These are phyloP conservation scores for Vicia sativa DNA, from an alignment of 306 rosid species.

Conservation along the genomic window DNA sequence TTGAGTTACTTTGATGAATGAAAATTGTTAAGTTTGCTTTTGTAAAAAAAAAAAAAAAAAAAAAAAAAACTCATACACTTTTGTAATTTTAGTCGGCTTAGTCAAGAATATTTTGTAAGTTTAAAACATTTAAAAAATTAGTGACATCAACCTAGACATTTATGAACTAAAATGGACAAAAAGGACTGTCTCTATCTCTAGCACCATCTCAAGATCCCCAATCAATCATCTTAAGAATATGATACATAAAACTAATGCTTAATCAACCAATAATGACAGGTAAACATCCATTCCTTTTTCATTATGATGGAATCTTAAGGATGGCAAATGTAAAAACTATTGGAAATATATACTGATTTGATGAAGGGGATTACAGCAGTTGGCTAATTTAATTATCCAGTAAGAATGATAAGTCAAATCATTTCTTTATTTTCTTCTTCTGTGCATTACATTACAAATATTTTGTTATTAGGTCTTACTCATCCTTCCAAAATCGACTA, in stretches of 20 bases:
- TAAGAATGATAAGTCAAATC: too few relatives aligned
- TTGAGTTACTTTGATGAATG: too few relatives aligned
- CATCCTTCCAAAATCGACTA: too few relatives aligned
- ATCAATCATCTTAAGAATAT: background rate
- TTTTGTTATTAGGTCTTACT: background rate
- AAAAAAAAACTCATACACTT: too few relatives aligned
- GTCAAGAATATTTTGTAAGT: too few relatives aligned
- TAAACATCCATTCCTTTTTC: background rate
- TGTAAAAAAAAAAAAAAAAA: too few relatives aligned
- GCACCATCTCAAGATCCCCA: constrained; percentile 12
- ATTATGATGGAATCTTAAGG: background rate
- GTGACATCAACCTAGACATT: too few relatives aligned
- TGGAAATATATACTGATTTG: background rate
- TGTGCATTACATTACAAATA: background rate
- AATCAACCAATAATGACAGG: constrained; percentile 5
- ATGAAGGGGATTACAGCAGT: background rate
- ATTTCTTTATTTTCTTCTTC: too few relatives aligned
- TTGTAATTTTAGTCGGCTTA: too few relatives aligned
- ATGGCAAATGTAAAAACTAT: constrained; percentile 14
- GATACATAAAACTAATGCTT: background rate
- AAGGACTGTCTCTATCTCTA: background rate
- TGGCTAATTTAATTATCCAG: background rate
- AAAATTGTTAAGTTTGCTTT: too few relatives aligned
- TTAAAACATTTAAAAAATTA: too few relatives aligned
- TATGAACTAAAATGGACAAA: too few relatives aligned